Evolutionary conservation across 139 green algal genomes (phyloP).

Genomic region (Yamagishiella unicocca): DNA sequence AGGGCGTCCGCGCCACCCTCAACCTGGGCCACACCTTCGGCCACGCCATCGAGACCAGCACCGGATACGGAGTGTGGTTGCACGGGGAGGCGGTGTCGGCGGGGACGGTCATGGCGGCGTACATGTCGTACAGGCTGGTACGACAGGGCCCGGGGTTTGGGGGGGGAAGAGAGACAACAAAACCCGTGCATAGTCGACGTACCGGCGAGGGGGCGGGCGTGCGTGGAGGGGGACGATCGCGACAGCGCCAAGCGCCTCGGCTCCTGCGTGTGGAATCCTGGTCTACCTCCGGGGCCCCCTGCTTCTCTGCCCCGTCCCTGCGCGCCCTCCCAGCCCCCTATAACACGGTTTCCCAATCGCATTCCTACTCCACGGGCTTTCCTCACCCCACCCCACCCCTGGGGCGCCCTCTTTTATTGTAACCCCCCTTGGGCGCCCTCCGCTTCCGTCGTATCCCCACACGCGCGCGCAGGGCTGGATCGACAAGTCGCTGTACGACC

Average conservation of each 20-base stretch:
- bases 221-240: background rate
- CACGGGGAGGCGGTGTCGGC: constrained; percentile 95
- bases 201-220: background rate
- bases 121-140: constrained; percentile 90
- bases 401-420: no score
- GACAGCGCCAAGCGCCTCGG: background rate
- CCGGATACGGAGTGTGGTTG: constrained; percentile 71
- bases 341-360: background rate
- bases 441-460: no score
- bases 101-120: constrained; percentile 96
- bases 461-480: constrained; percentile 87
- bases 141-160: constrained; percentile 8
- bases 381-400: background rate
- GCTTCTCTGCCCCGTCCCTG: background rate
- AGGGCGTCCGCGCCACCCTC: constrained; percentile 94
- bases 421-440: no score
- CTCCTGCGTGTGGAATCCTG: background rate
- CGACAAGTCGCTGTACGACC: constrained; percentile 76
- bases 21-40: constrained; percentile 99
- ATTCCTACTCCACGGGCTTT: background rate
- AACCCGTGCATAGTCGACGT: no score
- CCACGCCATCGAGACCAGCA: constrained; percentile 95
- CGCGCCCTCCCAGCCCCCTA: background rate
- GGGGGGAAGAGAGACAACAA: background rate
- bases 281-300: background rate